Conservation (phyloP, 1,284 basidiomycete genomes). For the Sporisorium exsertum region DNA sequence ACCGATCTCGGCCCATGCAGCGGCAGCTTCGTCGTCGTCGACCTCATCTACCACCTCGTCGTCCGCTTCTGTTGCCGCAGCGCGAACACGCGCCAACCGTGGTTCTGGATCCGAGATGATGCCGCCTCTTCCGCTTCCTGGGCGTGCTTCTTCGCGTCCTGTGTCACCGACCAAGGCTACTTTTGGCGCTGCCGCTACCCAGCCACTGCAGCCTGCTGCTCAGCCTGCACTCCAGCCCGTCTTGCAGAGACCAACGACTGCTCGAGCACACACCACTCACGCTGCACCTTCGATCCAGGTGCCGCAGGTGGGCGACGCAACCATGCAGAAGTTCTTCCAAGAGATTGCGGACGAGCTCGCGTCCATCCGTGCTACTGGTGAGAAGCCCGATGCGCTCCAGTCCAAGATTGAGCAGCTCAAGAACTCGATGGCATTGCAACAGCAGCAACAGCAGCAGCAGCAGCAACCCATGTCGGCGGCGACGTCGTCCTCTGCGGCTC, state of each 20-base stretch:
- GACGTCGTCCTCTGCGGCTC: conserved; percentile 2
- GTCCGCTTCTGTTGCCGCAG: conserved; percentile 13
- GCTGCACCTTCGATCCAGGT: conserved; percentile 57
- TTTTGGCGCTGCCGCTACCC: conserved; percentile 19
- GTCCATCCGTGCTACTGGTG: conserved; percentile 72
- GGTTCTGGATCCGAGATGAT: conserved; percentile 41
- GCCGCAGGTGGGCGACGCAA: conserved; percentile 73
- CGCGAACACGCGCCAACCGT: conserved; percentile 33
- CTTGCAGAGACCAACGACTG: conserved; percentile 32
- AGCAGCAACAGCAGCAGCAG: conserved; percentile 35
- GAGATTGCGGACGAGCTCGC: conserved; percentile 84
- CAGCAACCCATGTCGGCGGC: conserved; percentile 17
- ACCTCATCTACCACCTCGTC: conserved; percentile 21
- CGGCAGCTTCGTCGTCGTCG: conserved; percentile 21
- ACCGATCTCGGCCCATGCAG: conserved; percentile 12
- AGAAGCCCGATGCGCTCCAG: conserved; percentile 71
- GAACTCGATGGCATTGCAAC: conserved; percentile 63
- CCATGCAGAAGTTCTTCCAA: conserved; percentile 81
- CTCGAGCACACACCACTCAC: conserved; percentile 52
- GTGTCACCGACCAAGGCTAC: conserved; percentile 48
- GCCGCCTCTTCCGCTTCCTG: conserved; percentile 41
- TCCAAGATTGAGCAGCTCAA: conserved; percentile 70
- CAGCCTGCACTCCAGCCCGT: too few species aligned
- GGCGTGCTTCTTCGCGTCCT: conserved; percentile 46
- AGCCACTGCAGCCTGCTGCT: conserved; percentile 24